A percentile compares a stretch with the other conserved stretches of the same genome.
Evolutionary conservation across 179 eudicot genomes (phyloP).

Genomic region (Heliamphora pulchella): DNA sequence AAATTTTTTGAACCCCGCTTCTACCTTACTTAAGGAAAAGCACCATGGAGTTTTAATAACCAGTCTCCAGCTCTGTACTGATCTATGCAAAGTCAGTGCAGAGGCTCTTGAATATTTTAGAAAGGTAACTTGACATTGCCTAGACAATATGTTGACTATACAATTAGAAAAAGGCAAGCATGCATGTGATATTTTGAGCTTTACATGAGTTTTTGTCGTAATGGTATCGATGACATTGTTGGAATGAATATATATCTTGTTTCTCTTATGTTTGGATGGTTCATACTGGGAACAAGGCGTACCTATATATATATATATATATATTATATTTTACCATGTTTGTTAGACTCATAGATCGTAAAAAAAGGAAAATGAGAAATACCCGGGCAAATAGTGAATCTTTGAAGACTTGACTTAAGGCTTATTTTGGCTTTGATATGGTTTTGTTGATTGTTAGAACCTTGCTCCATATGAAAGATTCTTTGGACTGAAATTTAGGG

Average conservation of each 20-base stretch:
- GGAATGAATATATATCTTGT: not conserved
- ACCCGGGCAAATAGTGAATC: too few species aligned
- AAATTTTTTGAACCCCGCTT: slow-evolving; percentile 77
- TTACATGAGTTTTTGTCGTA: not conserved
- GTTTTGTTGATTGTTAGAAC: too few species aligned
- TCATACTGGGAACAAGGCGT: not conserved
- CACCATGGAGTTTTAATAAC: slow-evolving; percentile 93
- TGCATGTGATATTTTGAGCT: not conserved
- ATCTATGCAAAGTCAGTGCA: slow-evolving; percentile 63
- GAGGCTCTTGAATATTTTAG: slow-evolving; percentile 94
- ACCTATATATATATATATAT: too few species aligned
- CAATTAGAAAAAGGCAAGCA: not conserved
- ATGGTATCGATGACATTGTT: not conserved
- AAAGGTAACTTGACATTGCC: slow-evolving; percentile 47
- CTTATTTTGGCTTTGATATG: too few species aligned
- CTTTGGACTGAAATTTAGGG: not conserved
- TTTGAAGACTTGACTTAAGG: too few species aligned
- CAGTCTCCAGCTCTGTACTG: slow-evolving; percentile 90
- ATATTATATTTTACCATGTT: not conserved
- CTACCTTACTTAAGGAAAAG: slow-evolving; percentile 86
- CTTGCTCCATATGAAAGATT: not conserved
- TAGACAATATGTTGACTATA: not conserved
- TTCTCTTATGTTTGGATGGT: not conserved
- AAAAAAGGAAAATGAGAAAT: too few species aligned
- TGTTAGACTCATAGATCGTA: not conserved